Conservation (phyloP, 225 moss, liverwort and hornwort genomes). For the Bryoerythrophyllum caledonicum region DNA sequence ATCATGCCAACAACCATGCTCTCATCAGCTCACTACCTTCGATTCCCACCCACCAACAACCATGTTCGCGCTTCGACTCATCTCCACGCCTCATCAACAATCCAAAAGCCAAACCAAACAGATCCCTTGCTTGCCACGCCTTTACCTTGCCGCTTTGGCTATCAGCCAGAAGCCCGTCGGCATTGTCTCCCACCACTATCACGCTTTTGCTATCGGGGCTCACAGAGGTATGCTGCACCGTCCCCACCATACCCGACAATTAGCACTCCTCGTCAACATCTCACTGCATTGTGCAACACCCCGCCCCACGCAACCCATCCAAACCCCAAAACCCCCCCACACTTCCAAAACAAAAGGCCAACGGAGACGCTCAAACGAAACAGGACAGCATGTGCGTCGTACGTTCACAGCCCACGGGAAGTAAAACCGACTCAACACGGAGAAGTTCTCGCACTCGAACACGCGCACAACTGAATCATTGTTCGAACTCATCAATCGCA, state of each 20-base stretch:
- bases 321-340: not conserved
- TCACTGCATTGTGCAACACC: not conserved
- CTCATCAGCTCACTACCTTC: too few species aligned
- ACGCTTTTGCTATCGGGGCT: constrained; percentile 58
- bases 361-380: not conserved
- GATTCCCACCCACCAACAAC: not conserved
- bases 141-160: constrained; percentile 83
- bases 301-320: constrained; percentile 4
- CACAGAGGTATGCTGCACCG: constrained; percentile 55
- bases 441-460: constrained; percentile 88
- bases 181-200: constrained; percentile 91
- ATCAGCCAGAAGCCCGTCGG: constrained; percentile 83
- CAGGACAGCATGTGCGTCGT: not conserved
- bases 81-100: not conserved
- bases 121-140: not conserved
- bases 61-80: not conserved
- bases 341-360: not conserved
- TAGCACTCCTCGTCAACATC: constrained; percentile 1
- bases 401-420: constrained; percentile 97
- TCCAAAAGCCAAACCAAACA: not conserved
- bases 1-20: not conserved
- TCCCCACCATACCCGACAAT: constrained; percentile 19
- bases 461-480: constrained; percentile 94
- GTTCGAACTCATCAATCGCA: constrained; percentile 93
- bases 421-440: constrained; percentile 70